A percentile compares a stretch with the other conserved stretches of the same genome.
phyloP scores from a whole-genome alignment of 352 stramenopile species.

The Globisporangium acanthophoron region DNA sequence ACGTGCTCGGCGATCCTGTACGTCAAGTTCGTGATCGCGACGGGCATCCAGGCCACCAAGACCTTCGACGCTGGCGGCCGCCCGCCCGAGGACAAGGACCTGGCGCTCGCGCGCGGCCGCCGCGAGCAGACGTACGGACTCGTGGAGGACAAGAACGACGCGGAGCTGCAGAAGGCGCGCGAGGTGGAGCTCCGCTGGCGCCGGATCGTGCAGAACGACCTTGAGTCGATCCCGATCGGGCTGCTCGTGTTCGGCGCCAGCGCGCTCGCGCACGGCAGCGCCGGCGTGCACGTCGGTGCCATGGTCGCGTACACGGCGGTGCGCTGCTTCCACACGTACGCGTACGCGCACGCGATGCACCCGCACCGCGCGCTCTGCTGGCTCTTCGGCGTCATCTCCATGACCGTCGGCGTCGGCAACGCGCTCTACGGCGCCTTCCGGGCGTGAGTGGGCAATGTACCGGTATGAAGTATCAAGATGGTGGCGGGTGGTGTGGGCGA shows the following conservation, averaged over 20 bases:
- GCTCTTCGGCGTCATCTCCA: conserved; percentile 23
- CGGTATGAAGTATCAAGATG: too few relatives aligned
- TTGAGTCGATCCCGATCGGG: conserved; percentile 41
- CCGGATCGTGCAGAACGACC: conserved; percentile 39
- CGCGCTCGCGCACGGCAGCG: conserved; percentile 23
- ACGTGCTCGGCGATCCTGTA: conserved; percentile 48
- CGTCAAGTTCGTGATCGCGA: conserved; percentile 57
- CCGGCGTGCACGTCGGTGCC: conserved; percentile 17
- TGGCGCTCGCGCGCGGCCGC: conserved; percentile 32
- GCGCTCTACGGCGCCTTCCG: conserved; percentile 15
- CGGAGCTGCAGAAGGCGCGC: conserved; percentile 19
- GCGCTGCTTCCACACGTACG: conserved; percentile 36
- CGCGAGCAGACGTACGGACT: conserved; percentile 27
- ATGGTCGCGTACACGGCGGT: conserved; percentile 32
- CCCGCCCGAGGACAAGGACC: conserved; percentile 14
- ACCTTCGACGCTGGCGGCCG: conserved; percentile 34
- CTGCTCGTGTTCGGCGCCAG: conserved; percentile 31
- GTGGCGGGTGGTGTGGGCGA: too few relatives aligned
- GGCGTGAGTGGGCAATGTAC: too few relatives aligned
- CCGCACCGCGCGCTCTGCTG: conserved; percentile 33
- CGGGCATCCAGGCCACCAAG: conserved; percentile 40
- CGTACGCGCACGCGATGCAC: conserved; percentile 42
- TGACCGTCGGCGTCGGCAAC: conserved; percentile 25
- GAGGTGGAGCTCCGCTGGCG: conserved; percentile 31
- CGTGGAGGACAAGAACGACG: conserved; percentile 15